Evolutionary conservation across 129 eudicot genomes (phyloP).

Genomic region (Dittrichia graveolens): DNA sequence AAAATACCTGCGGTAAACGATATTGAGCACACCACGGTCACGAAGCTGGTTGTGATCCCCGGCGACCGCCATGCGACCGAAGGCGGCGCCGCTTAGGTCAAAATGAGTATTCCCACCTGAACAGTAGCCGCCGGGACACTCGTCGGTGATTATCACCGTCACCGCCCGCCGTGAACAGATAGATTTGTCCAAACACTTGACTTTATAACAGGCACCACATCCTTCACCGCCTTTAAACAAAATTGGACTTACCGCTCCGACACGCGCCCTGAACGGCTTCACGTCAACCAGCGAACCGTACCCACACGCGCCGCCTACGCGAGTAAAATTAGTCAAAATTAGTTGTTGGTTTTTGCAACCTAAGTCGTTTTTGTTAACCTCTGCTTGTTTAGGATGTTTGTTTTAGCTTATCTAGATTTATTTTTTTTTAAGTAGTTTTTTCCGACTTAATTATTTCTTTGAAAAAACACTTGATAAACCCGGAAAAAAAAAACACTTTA

Average conservation of each 20-base stretch:
- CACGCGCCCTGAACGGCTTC: slow-evolving; percentile 87
- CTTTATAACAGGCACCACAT: slow-evolving; percentile 96
- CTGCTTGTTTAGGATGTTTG: no score
- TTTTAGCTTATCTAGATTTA: no score
- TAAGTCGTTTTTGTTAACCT: no score
- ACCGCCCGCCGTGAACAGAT: slow-evolving; percentile 82
- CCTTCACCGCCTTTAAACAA: slow-evolving; percentile 90
- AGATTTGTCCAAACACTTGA: slow-evolving; percentile 78
- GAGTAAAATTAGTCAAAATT: slow-evolving; percentile 20
- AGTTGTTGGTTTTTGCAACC: background rate
- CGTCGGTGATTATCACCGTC: slow-evolving; percentile 80
- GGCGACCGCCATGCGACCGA: slow-evolving; percentile 81
- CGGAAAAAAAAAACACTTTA: no score
- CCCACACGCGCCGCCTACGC: slow-evolving; percentile 94
- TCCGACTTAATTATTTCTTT: no score
- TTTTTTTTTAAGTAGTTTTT: no score
- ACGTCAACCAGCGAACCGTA: slow-evolving; percentile 92
- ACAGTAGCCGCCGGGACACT: slow-evolving; percentile 83
- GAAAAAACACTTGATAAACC: no score
- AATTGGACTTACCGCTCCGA: slow-evolving; percentile 93
- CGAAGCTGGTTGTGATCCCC: slow-evolving; percentile 72
- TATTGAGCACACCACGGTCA: slow-evolving; percentile 68
- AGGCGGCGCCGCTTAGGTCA: slow-evolving; percentile 97
- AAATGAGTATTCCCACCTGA: slow-evolving; percentile 78
- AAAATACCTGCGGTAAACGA: slow-evolving; percentile 64